phyloP scores from a whole-genome alignment of 1,284 basidiomycete species.

The Trichosporon faecale region DNA sequence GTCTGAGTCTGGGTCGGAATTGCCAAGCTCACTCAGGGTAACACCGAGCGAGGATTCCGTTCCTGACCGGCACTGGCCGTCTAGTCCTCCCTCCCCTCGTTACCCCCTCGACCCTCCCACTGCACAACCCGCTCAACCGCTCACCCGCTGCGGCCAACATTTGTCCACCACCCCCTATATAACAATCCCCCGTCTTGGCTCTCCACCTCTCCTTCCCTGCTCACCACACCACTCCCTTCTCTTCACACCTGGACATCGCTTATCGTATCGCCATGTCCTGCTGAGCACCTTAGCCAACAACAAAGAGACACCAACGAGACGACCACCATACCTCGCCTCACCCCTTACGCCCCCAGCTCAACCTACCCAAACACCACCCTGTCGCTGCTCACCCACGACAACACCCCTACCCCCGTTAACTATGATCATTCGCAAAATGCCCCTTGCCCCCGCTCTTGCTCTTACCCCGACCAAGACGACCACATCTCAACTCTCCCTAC shows the following conservation, averaged over 20 bases:
- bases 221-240: neutral
- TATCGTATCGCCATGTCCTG: neutral
- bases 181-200: neutral
- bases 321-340: neutral
- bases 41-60: conserved; percentile 1
- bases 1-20: neutral
- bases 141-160: neutral
- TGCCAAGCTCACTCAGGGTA: conserved; percentile 4
- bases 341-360: neutral
- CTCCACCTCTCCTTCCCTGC: neutral
- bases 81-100: neutral
- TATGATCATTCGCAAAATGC: conserved; percentile 5
- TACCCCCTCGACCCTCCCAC: neutral
- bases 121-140: neutral
- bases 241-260: neutral
- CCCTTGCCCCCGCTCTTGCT: conserved; percentile 1
- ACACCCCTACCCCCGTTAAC: neutral
- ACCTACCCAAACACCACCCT: neutral
- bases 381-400: conserved; percentile 6
- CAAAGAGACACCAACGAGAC: neutral
- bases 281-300: neutral
- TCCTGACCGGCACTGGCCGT: conserved; percentile 10
- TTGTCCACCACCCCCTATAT: neutral
- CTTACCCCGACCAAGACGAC: neutral
- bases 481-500: neutral